Evolutionary conservation across 371 early-diverging fungal genomes (phyloP).

Genomic region (Zopfochytrium polystomum): DNA sequence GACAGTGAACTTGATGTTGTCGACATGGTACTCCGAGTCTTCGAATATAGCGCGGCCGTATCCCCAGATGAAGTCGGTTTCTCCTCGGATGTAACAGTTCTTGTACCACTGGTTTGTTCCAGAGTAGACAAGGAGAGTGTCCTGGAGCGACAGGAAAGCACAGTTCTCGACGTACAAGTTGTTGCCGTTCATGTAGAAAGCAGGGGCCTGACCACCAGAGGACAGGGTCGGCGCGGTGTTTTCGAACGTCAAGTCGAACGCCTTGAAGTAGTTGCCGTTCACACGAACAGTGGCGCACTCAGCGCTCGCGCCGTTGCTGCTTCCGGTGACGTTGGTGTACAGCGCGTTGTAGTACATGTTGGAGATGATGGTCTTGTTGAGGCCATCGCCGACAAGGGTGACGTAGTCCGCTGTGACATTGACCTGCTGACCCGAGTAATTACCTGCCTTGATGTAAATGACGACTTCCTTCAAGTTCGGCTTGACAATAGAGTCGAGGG

Average conservation of each 20-base stretch:
- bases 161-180: constrained; percentile 1
- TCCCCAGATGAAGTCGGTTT: constrained; percentile 1
- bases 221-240: background rate
- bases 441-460: background rate
- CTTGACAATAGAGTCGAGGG: background rate
- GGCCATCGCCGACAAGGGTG: background rate
- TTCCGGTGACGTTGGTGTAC: background rate
- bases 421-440: background rate
- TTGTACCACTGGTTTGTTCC: constrained; percentile 1
- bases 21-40: background rate
- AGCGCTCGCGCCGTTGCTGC: background rate
- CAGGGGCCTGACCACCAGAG: background rate
- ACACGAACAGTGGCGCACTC: background rate
- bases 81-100: background rate
- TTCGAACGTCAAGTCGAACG: background rate
- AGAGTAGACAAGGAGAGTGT: background rate
- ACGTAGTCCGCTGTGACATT: background rate
- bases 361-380: background rate
- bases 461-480: background rate
- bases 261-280: background rate
- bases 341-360: background rate
- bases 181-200: background rate
- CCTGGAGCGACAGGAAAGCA: background rate
- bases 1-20: background rate
- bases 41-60: background rate